phyloP scores from a whole-genome alignment of 2,329 filamentous ascomycete genomes.

The Rasamsonia emersonii region DNA sequence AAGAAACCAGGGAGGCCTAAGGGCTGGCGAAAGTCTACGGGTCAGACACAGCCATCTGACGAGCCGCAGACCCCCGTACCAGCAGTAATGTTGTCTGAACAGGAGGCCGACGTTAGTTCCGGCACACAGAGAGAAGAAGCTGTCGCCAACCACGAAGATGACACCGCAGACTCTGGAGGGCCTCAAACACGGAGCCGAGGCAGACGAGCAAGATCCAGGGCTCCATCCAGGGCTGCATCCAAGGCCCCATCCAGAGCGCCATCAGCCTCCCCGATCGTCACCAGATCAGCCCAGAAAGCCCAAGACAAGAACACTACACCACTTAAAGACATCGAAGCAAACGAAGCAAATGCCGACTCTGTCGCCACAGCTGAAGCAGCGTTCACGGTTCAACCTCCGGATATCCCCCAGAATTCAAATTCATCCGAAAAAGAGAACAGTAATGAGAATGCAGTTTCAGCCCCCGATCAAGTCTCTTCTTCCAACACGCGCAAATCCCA shows the following conservation, averaged over 20 bases:
- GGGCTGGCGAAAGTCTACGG: slow-evolving; percentile 1
- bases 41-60: background rate
- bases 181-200: slow-evolving; percentile 6
- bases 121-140: slow-evolving; percentile 9
- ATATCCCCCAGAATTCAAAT: too few relatives aligned
- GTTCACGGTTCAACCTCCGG: too few relatives aligned
- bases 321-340: too few relatives aligned
- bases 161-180: slow-evolving; percentile 4
- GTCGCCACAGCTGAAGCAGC: too few relatives aligned
- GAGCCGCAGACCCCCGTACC: slow-evolving; percentile 9
- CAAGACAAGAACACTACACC: too few relatives aligned
- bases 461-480: slow-evolving; percentile 11
- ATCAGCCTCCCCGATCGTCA: too few relatives aligned
- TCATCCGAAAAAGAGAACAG: background rate
- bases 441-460: background rate
- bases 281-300: too few relatives aligned
- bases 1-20: slow-evolving; percentile 18
- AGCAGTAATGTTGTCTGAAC: too few relatives aligned
- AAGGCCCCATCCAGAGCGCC: too few relatives aligned
- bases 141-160: slow-evolving; percentile 9
- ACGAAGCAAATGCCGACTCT: too few relatives aligned
- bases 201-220: slow-evolving; percentile 8
- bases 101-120: slow-evolving; percentile 12
- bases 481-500: slow-evolving; percentile 24
- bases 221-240: background rate